Evolutionary conservation across 2,329 filamentous ascomycete genomes (phyloP), one percentile per base, ranked within the genome.

Genomic region (Trichoderma lentiforme): DNA sequence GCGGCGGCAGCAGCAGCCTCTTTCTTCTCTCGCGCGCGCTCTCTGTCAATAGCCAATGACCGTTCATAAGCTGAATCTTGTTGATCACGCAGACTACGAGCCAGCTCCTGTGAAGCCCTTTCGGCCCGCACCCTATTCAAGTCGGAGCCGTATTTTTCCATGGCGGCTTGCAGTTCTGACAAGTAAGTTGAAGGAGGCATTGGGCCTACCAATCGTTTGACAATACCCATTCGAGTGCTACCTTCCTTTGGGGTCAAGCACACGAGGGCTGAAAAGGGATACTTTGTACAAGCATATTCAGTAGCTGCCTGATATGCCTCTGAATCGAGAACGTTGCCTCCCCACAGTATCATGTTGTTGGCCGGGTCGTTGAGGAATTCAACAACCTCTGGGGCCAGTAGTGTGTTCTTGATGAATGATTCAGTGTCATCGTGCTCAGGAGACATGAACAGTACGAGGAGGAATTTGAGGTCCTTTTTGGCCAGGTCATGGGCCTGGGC

Each of bases 51-150:
- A 11, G 95, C 95, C 34, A 99, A 85, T 0, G 93, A 97, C 73
- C 94, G 90, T 82, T 99, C 95, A 80, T 99, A 99, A 0, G 96
- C 96, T 11, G 90, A 92, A 79, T 98, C 94, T 80, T 99, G 96
- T 80, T 97, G 90, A 73, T 92, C 89, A n/a, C 95, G 89, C 39
- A 99, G 85, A 76, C 85, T 93, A 60, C 95, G 88, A n/a, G 92
- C 89, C 2, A 93, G 90, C 79, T 97, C 90, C 75, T 97, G 93
- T 56, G 94, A 93, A 18, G 89, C 88, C 68, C 95, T 87, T 76
- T 93, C 90, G 2, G 91, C 88, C n/a, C 95, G 89, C 24, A 93
- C 91, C 34, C 90, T 87, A 51, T 90, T 89, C 4, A 99, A 84
- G 61, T 95, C 90, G 18, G 91, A 88, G n/a, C 88, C 88, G 79